Conservation (phyloP, 495 filamentous ascomycete species). For the Platismatia glauca region DNA sequence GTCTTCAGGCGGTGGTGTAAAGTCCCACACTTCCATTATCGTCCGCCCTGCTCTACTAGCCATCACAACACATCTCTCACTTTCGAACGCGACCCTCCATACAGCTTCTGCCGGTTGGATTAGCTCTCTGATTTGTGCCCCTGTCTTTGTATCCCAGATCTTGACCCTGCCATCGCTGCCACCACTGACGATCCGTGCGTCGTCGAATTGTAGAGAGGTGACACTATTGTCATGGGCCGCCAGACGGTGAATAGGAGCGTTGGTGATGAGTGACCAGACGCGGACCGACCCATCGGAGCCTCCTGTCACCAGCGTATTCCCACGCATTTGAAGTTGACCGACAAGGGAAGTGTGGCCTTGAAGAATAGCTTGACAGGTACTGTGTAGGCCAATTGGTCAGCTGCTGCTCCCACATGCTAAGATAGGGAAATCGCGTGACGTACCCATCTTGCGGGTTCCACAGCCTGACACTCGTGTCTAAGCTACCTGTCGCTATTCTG, state of each 20-base stretch:
- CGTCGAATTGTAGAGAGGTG: conserved; percentile 93
- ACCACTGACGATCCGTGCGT: conserved; percentile 85
- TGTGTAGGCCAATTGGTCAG: conserved; percentile 23
- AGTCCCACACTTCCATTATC: conserved; percentile 78
- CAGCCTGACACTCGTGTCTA: conserved; percentile 93
- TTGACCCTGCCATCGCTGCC: conserved; percentile 95
- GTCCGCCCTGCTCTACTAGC: conserved; percentile 73
- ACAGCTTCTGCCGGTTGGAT: conserved; percentile 85
- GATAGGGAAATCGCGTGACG: conserved; percentile 22
- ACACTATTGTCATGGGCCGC: conserved; percentile 99
- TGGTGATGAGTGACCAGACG: conserved; percentile 86
- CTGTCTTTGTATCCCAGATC: conserved; percentile 90
- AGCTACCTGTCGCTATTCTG: conserved; percentile 88
- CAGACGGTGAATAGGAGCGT: conserved; percentile 82
- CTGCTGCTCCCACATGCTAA: not conserved
- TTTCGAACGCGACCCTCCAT: conserved; percentile 96
- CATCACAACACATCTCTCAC: conserved; percentile 96
- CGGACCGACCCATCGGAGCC: conserved; percentile 92
- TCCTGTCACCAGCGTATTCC: conserved; percentile 88
- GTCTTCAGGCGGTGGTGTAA: conserved; percentile 28
- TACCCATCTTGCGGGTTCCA: conserved; percentile 92
- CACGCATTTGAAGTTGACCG: conserved; percentile 93
- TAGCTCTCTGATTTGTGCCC: conserved; percentile 82
- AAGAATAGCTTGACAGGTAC: conserved; percentile 78
- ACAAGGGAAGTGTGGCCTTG: conserved; percentile 96